Evolutionary conservation across 2,329 filamentous ascomycete species (phyloP).

Genomic region (Ampelomyces quisqualis): DNA sequence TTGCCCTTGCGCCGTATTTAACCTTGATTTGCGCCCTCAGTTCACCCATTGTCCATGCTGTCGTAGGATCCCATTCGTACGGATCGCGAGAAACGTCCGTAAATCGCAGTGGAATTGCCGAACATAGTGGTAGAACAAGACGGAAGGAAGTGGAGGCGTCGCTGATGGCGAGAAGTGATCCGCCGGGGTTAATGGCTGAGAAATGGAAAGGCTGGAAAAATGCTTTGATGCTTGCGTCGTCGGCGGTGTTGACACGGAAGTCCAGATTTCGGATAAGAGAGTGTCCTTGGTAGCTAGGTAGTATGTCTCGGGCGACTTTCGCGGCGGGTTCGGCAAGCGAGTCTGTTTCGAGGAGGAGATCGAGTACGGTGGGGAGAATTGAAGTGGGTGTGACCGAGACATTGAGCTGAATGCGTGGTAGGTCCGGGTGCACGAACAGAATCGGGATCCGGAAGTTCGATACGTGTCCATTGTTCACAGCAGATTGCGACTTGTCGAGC

Average conservation of each 20-base stretch:
- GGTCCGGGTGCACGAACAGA: slow-evolving; percentile 16
- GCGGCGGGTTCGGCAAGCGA: slow-evolving; percentile 9
- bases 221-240: slow-evolving; percentile 4
- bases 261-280: slow-evolving; percentile 14
- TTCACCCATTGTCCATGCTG: slow-evolving; percentile 18
- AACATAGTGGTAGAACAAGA: slow-evolving; percentile 16
- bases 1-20: slow-evolving; percentile 10
- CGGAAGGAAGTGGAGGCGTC: slow-evolving; percentile 16
- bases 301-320: slow-evolving; percentile 4
- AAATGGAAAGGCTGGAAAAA: slow-evolving; percentile 22
- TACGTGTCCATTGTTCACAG: slow-evolving; percentile 18
- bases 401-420: slow-evolving; percentile 15
- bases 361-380: slow-evolving; percentile 17
- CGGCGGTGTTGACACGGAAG: slow-evolving; percentile 9
- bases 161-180: slow-evolving; percentile 17
- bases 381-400: slow-evolving; percentile 18
- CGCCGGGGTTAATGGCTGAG: slow-evolving; percentile 19
- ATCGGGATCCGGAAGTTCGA: slow-evolving; percentile 19
- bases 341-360: slow-evolving; percentile 14
- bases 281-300: slow-evolving; percentile 18
- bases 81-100: slow-evolving; percentile 14
- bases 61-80: slow-evolving; percentile 10
- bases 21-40: slow-evolving; percentile 14
- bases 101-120: slow-evolving; percentile 16
- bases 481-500: slow-evolving; percentile 17